These are phyloP conservation scores for Penicillium sp. DNA, from an alignment of 2,329 filamentous ascomycete species.

Conservation along the genomic window DNA sequence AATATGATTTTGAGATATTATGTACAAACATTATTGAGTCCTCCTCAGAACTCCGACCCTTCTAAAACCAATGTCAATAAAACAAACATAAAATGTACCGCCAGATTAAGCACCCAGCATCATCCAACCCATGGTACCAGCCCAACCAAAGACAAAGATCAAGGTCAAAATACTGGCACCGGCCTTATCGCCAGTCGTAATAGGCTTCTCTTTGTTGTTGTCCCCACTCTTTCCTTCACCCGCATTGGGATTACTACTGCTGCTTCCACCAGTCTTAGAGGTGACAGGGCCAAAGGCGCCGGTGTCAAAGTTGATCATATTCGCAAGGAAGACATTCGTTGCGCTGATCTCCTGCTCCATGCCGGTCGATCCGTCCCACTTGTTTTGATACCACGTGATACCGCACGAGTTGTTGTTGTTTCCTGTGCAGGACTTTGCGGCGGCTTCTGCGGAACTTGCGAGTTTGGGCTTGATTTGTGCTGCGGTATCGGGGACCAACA, in stretches of 20 bases:
- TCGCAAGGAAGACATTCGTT: constrained; percentile 63
- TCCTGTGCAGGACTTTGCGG: constrained; percentile 63
- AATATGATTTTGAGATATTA: not conserved
- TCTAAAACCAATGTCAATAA: not conserved
- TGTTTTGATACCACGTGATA: constrained; percentile 57
- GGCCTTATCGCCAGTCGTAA: constrained; percentile 38
- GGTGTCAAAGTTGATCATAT: constrained; percentile 51
- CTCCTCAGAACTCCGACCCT: constrained; percentile 1
- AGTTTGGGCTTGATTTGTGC: constrained; percentile 59
- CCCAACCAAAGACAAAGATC: constrained; percentile 29
- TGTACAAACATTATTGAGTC: not conserved
- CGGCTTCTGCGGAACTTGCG: constrained; percentile 57
- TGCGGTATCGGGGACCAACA: constrained; percentile 62
- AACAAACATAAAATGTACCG: not conserved
- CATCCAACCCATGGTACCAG: constrained; percentile 35
- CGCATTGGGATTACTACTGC: constrained; percentile 39
- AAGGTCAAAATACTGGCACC: constrained; percentile 43
- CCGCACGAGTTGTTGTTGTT: constrained; percentile 61
- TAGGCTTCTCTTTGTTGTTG: constrained; percentile 10
- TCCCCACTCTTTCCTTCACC: constrained; percentile 21
- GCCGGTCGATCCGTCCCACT: constrained; percentile 58
- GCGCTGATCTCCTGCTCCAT: constrained; percentile 70
- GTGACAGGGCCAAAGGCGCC: constrained; percentile 48
- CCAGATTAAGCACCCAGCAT: constrained; percentile 25
- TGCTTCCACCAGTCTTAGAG: constrained; percentile 56